Conservation (phyloP, 2,329 filamentous ascomycete genomes). For the Neonectria hederae region DNA sequence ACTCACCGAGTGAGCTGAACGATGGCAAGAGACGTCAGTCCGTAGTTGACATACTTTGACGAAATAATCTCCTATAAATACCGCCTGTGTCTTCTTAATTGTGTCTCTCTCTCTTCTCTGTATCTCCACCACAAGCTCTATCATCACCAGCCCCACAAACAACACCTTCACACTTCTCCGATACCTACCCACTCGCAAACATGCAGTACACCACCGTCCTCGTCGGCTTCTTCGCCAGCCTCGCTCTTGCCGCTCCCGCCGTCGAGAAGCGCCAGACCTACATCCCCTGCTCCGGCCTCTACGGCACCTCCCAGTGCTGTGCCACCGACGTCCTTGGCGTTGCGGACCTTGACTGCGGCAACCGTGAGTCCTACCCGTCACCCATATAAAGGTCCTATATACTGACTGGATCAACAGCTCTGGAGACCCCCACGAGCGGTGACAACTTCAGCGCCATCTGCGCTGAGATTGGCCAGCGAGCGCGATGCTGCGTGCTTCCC, state of each 20-base stretch:
- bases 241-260: slow-evolving; percentile 41
- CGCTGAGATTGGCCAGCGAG: slow-evolving; percentile 60
- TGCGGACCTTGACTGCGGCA: slow-evolving; percentile 64
- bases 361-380: slow-evolving; percentile 54
- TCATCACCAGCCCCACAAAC: background rate
- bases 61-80: background rate
- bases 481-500: slow-evolving; percentile 66
- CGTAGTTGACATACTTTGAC: background rate
- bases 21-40: background rate
- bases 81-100: background rate
- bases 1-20: background rate
- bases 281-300: slow-evolving; percentile 54
- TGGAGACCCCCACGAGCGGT: slow-evolving; percentile 48
- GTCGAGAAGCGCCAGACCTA: slow-evolving; percentile 50
- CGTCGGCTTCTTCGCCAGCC: slow-evolving; percentile 39
- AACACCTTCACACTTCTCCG: background rate
- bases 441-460: slow-evolving; percentile 58
- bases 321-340: slow-evolving; percentile 68
- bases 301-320: slow-evolving; percentile 64
- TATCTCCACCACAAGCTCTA: background rate
- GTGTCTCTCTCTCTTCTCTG: background rate
- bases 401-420: slow-evolving; percentile 32
- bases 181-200: slow-evolving; percentile 7
- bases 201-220: slow-evolving; percentile 48
- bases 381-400: rapidly evolving